Evolutionary conservation across 1,284 basidiomycete species (phyloP).

Genomic region (Takashimella tepidaria): DNA sequence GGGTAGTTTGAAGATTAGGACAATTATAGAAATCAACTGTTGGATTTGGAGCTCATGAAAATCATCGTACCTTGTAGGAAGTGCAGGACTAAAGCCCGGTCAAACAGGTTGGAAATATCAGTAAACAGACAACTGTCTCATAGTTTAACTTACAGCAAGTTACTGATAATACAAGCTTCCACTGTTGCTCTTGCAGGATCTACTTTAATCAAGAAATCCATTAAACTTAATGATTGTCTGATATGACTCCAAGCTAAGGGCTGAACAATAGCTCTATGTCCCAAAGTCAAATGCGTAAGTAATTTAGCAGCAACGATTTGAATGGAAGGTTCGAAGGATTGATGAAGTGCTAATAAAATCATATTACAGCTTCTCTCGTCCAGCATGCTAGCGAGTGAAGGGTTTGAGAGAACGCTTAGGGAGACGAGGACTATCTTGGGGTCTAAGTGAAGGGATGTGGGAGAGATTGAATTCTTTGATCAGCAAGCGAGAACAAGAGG

Average conservation of each 20-base stretch:
- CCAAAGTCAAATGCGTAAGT: constrained; percentile 39
- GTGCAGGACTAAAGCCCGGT: background rate
- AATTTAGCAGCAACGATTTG: constrained; percentile 39
- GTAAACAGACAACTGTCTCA: constrained; percentile 50
- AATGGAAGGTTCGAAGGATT: constrained; percentile 33
- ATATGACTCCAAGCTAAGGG: constrained; percentile 45
- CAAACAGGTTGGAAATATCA: constrained; percentile 80
- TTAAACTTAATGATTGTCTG: constrained; percentile 64
- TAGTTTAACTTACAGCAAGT: constrained; percentile 38
- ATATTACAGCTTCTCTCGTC: constrained; percentile 34
- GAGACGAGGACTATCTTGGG: constrained; percentile 31
- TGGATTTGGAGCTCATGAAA: no score
- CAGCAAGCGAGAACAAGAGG: no score
- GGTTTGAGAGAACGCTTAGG: constrained; percentile 32
- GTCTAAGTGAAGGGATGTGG: constrained; percentile 16
- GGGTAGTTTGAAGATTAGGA: no score
- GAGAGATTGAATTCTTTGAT: background rate
- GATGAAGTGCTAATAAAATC: constrained; percentile 37
- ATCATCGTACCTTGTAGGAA: background rate
- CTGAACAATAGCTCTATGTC: constrained; percentile 73
- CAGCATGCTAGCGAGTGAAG: constrained; percentile 26
- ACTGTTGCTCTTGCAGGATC: constrained; percentile 59
- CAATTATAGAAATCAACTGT: no score
- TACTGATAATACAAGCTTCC: constrained; percentile 52
- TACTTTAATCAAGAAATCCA: constrained; percentile 60